phyloP scores from a whole-genome alignment of 768 basidiomycete species.

The Pleurotus salmoneostramineus region DNA sequence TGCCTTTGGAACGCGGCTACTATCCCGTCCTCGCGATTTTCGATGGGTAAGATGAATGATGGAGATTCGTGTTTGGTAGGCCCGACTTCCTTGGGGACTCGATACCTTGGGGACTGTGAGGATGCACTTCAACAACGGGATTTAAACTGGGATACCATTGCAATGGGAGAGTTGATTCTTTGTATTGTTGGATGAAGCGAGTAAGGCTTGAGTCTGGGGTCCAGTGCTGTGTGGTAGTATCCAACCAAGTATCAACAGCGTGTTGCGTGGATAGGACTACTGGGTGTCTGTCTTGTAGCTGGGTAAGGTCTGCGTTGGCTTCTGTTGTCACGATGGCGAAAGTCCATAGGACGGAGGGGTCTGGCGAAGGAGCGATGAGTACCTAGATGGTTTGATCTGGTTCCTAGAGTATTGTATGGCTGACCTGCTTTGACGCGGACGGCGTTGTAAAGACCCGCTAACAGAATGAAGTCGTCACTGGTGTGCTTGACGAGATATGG shows the following conservation, averaged over 20 bases:
- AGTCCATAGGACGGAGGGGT: constrained; percentile 56
- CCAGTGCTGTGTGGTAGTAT: background rate
- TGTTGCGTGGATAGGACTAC: background rate
- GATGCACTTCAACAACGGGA: too few relatives aligned
- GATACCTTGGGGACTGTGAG: background rate
- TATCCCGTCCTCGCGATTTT: background rate
- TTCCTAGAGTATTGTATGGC: background rate
- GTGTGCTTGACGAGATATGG: constrained; percentile 79
- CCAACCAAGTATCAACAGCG: background rate
- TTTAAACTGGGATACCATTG: too few relatives aligned
- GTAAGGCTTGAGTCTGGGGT: background rate
- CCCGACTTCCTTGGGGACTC: background rate
- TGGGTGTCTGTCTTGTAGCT: background rate
- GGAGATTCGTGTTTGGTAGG: background rate
- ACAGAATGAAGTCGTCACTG: constrained; percentile 66
- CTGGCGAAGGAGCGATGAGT: constrained; percentile 33
- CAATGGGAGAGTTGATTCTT: background rate
- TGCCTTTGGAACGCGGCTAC: background rate
- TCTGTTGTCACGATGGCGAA: constrained; percentile 79
- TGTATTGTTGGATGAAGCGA: background rate
- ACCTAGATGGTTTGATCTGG: too few relatives aligned
- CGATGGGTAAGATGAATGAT: background rate
- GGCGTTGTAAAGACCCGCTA: constrained; percentile 86
- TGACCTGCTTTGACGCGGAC: constrained; percentile 63
- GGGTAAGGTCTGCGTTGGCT: background rate